Evolutionary conservation across 2,329 filamentous ascomycete species (phyloP).

Genomic region (Didymella glomerata): DNA sequence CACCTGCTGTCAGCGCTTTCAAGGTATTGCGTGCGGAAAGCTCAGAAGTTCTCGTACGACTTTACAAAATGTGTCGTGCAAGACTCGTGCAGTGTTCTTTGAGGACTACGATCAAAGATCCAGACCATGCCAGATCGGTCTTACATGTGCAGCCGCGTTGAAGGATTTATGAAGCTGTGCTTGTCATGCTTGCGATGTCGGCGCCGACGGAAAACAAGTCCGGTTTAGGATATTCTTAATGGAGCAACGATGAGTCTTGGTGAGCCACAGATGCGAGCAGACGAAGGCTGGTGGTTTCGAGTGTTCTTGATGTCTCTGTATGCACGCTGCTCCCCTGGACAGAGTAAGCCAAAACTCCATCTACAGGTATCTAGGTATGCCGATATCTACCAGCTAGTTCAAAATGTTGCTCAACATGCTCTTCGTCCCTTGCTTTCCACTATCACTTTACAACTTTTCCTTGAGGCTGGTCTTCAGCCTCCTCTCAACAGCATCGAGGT

Average conservation of each 20-base stretch:
- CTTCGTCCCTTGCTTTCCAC: conserved; percentile 4
- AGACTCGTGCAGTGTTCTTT: not conserved
- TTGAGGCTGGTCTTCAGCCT: conserved; percentile 82
- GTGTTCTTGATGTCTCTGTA: conserved; percentile 23
- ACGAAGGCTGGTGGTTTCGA: not conserved
- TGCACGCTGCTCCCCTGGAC: conserved; percentile 20
- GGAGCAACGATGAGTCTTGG: not conserved
- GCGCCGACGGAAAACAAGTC: conserved; percentile 1
- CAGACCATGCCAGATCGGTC: not conserved
- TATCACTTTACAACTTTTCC: conserved; percentile 70
- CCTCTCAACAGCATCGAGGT: conserved; percentile 90
- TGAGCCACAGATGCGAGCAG: not conserved
- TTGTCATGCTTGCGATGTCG: conserved; percentile 2
- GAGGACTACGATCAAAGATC: not conserved
- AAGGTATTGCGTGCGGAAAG: not conserved
- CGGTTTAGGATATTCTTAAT: not conserved
- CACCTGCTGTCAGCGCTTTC: not conserved
- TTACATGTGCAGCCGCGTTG: not conserved
- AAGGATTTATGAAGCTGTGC: not conserved
- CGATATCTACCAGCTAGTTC: conserved; percentile 27
- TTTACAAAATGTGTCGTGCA: not conserved
- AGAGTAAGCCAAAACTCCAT: conserved; percentile 28
- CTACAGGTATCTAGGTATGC: conserved; percentile 28
- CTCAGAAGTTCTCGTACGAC: not conserved
- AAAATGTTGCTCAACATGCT: conserved; percentile 17